Percentiles rank a stretch among this genome's conserved stretches.
Conservation (phyloP, 805 yeast species). For the Zygosaccharomyces pseudorouxii region DNA sequence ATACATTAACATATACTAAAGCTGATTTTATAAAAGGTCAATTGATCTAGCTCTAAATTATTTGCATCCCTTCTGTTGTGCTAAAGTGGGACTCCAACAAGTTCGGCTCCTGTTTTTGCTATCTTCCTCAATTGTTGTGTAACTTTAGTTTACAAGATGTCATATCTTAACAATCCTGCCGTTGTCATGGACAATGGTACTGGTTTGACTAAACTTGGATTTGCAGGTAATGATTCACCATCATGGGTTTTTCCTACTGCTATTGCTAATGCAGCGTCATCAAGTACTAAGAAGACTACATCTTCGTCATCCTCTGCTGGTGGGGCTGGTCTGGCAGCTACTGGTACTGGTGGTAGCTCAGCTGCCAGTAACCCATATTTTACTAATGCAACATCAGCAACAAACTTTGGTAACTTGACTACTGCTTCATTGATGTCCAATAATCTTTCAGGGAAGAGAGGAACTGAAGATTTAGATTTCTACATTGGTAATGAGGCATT, state of each 20-base stretch:
- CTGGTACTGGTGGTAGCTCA: constrained; percentile 12
- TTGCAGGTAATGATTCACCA: constrained; percentile 98
- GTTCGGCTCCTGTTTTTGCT: neutral
- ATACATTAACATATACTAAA: neutral
- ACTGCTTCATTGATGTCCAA: constrained; percentile 31
- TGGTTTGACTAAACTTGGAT: constrained; percentile 94
- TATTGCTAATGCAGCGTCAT: constrained; percentile 61
- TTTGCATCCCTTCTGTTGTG: no score
- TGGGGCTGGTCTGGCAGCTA: constrained; percentile 19
- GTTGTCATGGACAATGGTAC: constrained; percentile 99
- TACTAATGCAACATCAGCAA: constrained; percentile 37
- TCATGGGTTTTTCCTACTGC: constrained; percentile 97
- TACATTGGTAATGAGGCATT: constrained; percentile 95
- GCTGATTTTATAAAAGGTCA: neutral
- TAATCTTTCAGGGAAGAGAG: constrained; percentile 64
- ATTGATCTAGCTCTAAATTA: neutral
- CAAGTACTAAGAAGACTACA: constrained; percentile 37
- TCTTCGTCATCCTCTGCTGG: constrained; percentile 39
- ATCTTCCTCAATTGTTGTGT: neutral
- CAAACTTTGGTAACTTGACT: constrained; percentile 29
- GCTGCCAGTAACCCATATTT: constrained; percentile 24
- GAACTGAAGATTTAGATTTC: constrained; percentile 90
- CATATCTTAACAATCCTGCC: constrained; percentile 76
- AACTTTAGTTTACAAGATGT: constrained; percentile 37
- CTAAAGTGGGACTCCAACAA: neutral